A percentile compares a stretch with the other conserved stretches of the same genome.
These are phyloP conservation scores for Spathaspora hagerdaliae DNA, from an alignment of 805 yeast genomes.

Conservation along the genomic window DNA sequence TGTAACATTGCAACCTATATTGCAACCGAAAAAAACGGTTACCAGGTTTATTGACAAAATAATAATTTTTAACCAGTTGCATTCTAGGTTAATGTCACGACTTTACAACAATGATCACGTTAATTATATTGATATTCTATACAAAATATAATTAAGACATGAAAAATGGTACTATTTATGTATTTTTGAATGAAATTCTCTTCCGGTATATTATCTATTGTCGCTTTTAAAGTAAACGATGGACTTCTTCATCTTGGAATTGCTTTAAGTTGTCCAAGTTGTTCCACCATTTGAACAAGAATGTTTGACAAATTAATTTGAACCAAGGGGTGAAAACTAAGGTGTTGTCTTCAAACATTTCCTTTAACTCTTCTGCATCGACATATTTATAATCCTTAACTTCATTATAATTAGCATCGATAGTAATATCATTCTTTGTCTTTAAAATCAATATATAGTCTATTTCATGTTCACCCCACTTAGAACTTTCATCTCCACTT, in stretches of 20 bases:
- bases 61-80: no score
- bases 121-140: no score
- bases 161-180: neutral
- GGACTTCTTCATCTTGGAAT: constrained; percentile 44
- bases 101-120: no score
- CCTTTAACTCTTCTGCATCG: constrained; percentile 56
- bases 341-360: constrained; percentile 67
- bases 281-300: constrained; percentile 93
- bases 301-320: constrained; percentile 87
- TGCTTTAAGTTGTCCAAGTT: constrained; percentile 55
- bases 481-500: constrained; percentile 52
- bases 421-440: constrained; percentile 46
- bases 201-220: neutral
- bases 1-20: no score
- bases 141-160: no score
- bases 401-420: constrained; percentile 68
- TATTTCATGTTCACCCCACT: constrained; percentile 98
- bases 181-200: no score
- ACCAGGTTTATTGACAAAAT: no score
- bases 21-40: no score
- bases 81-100: no score
- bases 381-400: constrained; percentile 82
- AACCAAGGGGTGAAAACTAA: constrained; percentile 96
- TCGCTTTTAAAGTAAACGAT: constrained; percentile 40
- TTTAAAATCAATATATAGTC: constrained; percentile 86